phyloP scores from a whole-genome alignment of 1,284 basidiomycete genomes.

The Paramarasmius palmivorus region DNA sequence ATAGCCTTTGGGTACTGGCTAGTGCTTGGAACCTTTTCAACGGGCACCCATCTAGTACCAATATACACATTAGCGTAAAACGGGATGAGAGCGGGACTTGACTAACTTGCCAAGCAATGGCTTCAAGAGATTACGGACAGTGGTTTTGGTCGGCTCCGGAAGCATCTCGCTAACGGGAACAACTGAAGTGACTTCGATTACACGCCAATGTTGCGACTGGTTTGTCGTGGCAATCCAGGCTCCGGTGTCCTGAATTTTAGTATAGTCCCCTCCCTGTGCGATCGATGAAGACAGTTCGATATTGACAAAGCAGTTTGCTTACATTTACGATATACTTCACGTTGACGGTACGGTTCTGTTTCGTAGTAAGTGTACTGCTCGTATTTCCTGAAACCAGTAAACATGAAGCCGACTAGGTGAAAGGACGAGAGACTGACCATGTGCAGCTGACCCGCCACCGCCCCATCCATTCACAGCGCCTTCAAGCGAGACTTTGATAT shows the following conservation, averaged over 20 bases:
- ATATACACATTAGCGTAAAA: neutral
- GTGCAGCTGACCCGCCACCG: no score
- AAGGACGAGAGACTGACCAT: no score
- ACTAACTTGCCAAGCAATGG: neutral
- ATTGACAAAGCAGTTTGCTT: neutral
- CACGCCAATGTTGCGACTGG: constrained; percentile 6
- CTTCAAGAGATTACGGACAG: neutral
- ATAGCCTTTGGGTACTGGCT: neutral
- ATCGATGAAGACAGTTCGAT: neutral
- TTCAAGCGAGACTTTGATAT: no score
- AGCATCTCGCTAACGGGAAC: constrained; percentile 8
- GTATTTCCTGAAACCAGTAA: no score
- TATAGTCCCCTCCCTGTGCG: constrained; percentile 1
- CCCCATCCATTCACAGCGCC: no score
- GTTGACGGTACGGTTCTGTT: neutral
- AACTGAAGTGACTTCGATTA: constrained; percentile 5
- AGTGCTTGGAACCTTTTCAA: neutral
- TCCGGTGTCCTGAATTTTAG: constrained; percentile 3
- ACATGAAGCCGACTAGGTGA: no score
- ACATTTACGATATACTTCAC: constrained; percentile 6
- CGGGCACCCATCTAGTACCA: neutral
- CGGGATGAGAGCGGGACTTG: no score
- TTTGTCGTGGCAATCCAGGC: constrained; percentile 7
- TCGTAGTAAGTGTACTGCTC: constrained; percentile 3
- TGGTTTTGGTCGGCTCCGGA: neutral